Base-by-base conservation (phyloP, 2,329 filamentous ascomycete species). In the Penicillium hordei region DNA sequence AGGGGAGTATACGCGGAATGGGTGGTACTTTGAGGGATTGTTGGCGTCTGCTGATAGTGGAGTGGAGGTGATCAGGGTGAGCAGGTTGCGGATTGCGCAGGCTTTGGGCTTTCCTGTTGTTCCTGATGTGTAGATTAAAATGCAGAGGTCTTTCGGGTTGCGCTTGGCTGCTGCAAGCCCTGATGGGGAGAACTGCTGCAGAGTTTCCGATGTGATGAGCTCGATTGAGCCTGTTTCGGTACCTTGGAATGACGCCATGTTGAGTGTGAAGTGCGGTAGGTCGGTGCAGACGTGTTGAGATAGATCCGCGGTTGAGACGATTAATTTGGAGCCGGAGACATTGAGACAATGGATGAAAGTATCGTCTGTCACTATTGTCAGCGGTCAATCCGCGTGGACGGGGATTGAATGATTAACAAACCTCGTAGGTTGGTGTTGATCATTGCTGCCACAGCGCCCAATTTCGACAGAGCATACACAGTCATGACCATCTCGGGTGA, bases 71-170 rank as follows among this genome's bases (percentile, higher is more conserved):
- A 73, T 59, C 8, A 76, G 52, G 21, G 75, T 63, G 57, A 75
- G 68, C 59, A 72, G 70, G 56, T 79, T 79, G 42, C 70, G 70
- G 5, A 79, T 70, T 10, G 68, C 74, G 59, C 76, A 79, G 8
- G 77, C 77, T 65, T 80, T 80, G n/a, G 78, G 78, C 21, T 75
- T 77, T 19, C 77, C 77, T 4, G 77, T 80, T 21, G 79, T 81
- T 5, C 79, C 79, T 10, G 79, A 81, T 1, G 79, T 81, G 61
- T 79, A 82, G 38, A 81, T 79, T 6, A 81, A 65, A 1, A 68
- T 67, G 7, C 68, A 67, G 9, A 78, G 59, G 33, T 79, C 76
- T 38, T 66, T 65, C 1, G 68, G 65, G 3, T 62, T 70, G 38
- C 70, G 65, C 58, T 76, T 77, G 5, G 74, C 69, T 21, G 73